Evolutionary conservation across 2,329 filamentous ascomycete species (phyloP).

Genomic region (Tolypocladium inflatum): DNA sequence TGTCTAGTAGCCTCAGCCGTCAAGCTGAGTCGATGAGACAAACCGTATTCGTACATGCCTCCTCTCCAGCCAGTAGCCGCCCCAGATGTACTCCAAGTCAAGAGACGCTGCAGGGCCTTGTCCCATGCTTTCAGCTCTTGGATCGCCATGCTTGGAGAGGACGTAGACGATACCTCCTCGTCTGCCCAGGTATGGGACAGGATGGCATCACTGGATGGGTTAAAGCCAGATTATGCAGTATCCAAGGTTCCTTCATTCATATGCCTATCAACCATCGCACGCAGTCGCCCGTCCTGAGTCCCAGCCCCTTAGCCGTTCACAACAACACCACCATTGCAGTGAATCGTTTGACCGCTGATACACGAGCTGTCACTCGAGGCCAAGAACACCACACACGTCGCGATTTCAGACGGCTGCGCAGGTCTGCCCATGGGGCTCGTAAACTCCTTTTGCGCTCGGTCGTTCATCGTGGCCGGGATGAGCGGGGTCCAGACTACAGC

Average conservation of each 20-base stretch:
- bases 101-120: no score
- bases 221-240: no score
- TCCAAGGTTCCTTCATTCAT: no score
- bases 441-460: slow-evolving; percentile 63
- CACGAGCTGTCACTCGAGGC: slow-evolving; percentile 65
- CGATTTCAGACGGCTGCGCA: slow-evolving; percentile 73
- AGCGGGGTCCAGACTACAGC: slow-evolving; percentile 60
- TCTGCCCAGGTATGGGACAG: no score
- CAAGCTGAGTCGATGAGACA: slow-evolving; percentile 8
- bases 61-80: slow-evolving; percentile 13
- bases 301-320: slow-evolving; percentile 32
- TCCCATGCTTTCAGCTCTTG: no score
- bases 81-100: background rate
- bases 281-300: slow-evolving; percentile 10
- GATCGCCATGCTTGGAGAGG: no score
- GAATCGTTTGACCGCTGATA: slow-evolving; percentile 60
- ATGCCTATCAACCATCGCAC: no score
- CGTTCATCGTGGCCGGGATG: slow-evolving; percentile 63
- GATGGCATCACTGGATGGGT: no score
- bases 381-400: slow-evolving; percentile 73
- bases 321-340: slow-evolving; percentile 41
- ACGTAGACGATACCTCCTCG: no score
- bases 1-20: background rate
- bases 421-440: slow-evolving; percentile 66
- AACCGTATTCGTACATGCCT: slow-evolving; percentile 14